Evolutionary conservation across 768 basidiomycete genomes (phyloP), one percentile per base, ranked within the genome.

Genomic region (Boletus sensibilis): DNA sequence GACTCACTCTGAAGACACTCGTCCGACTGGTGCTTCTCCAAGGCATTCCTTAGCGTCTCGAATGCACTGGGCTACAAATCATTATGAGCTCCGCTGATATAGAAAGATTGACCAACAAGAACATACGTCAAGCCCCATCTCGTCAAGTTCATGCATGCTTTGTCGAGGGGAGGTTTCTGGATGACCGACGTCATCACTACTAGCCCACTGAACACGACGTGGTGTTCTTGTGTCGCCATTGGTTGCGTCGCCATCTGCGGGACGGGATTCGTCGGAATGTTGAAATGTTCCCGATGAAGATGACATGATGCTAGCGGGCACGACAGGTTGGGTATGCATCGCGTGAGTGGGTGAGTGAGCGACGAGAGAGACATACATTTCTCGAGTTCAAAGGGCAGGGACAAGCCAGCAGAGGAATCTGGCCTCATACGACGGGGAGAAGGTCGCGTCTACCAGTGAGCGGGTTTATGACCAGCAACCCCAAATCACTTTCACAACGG

Each of bases 191-290:
- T 68, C 64, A n/a, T 67, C 64, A 25, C 59, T 59, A 48, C 72
- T 70, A 13, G 75, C 69, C 83, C 82, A 83, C 58, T 84, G 82
- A 3, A 84, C 80, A 45, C 78, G 80, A 23, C 79, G 76, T 2
- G 79, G 79, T 2, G 79, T 79, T 58, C 78, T 78, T n/a, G 66
- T 65, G 5, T 77, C 79, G 16, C 52, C 52, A 3, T 63, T 50
- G 5, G 64, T 44, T 10, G 62, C 59, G 2, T 53, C 61, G 25
- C 57, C 65, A 14, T 60, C 63, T 5, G 67, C 63, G 21, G 52
- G 57, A 33, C 60, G 57, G 20, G 63, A 47, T 11, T 56, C 56
- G 14, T 58, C 50, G 20, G 48, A 33, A 55, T 57, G 25, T 33
- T n/a, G 53, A 14, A 5, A 33, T 33, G 58, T 50, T 11, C 37